A percentile compares a stretch with the other conserved stretches of the same genome.
These are phyloP conservation scores for Suillus americanus DNA, from an alignment of 768 basidiomycete species.

Conservation along the genomic window DNA sequence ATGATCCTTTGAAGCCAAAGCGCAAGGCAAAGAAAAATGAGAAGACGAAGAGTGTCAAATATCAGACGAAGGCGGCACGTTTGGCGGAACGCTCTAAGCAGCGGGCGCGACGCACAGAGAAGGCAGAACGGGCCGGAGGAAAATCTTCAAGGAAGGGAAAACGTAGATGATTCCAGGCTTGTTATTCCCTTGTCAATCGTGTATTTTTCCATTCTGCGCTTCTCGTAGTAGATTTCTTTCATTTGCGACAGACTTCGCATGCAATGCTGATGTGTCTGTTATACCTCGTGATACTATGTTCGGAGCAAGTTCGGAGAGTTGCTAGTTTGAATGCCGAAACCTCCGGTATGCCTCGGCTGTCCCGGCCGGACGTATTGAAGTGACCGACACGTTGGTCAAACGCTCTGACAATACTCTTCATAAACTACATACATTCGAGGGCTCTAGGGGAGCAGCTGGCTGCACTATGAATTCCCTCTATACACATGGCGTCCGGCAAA, in stretches of 20 bases:
- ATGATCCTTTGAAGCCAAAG: constrained; percentile 16
- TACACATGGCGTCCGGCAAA: constrained; percentile 90
- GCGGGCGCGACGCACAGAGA: constrained; percentile 61
- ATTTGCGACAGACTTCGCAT: background rate
- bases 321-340: background rate
- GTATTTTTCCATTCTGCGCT: background rate
- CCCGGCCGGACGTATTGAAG: constrained; percentile 2
- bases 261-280: background rate
- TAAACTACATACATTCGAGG: constrained; percentile 2
- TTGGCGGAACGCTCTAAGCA: constrained; percentile 64
- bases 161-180: constrained; percentile 13
- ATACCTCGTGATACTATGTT: no score
- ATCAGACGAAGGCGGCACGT: constrained; percentile 71
- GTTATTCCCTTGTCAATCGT: constrained; percentile 3
- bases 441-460: constrained; percentile 12
- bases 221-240: background rate
- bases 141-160: constrained; percentile 46
- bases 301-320: background rate
- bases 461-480: constrained; percentile 91
- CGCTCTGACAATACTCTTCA: background rate
- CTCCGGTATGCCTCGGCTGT: constrained; percentile 1
- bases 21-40: constrained; percentile 28
- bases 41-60: constrained; percentile 50
- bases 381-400: constrained; percentile 7
- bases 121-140: constrained; percentile 71